Evolutionary conservation across 768 basidiomycete genomes (phyloP).

Genomic region (Termitomyces sp.): DNA sequence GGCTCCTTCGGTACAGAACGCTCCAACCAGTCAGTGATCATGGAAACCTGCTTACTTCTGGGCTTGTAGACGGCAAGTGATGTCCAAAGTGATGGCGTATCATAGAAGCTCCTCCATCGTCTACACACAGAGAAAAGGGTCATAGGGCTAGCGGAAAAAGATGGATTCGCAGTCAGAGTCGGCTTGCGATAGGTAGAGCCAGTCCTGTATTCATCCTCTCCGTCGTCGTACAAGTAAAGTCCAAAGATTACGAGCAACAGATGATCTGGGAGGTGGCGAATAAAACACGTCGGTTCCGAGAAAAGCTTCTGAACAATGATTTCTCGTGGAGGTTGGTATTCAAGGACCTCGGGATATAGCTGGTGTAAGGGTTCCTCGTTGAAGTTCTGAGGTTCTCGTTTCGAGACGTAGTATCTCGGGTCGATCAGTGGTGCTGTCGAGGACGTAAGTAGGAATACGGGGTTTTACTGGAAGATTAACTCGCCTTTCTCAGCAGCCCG

Average conservation of each 20-base stretch:
- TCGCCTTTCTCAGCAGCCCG: not conserved
- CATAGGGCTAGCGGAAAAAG: not conserved
- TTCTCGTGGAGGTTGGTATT: not conserved
- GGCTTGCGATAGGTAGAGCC: not conserved
- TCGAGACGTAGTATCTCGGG: not conserved
- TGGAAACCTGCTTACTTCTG: not conserved
- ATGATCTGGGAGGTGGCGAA: not conserved
- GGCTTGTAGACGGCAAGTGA: conserved; percentile 13
- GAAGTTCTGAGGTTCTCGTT: not conserved
- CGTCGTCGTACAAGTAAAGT: not conserved
- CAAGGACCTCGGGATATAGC: not conserved
- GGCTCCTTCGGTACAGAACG: not conserved
- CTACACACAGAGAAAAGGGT: conserved; percentile 6
- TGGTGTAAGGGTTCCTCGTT: not conserved
- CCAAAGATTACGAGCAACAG: not conserved
- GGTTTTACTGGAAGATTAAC: not conserved
- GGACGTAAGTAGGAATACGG: not conserved
- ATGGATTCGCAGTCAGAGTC: conserved; percentile 4
- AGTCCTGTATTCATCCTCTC: too few relatives aligned
- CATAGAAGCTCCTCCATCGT: not conserved
- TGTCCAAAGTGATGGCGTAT: conserved; percentile 9
- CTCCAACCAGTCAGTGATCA: conserved; percentile 6
- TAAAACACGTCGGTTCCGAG: not conserved
- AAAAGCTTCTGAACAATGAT: not conserved
- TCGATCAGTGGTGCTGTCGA: not conserved